phyloP scores from a whole-genome alignment of 768 basidiomycete species.

The Lactarius pseudohatsudake region DNA sequence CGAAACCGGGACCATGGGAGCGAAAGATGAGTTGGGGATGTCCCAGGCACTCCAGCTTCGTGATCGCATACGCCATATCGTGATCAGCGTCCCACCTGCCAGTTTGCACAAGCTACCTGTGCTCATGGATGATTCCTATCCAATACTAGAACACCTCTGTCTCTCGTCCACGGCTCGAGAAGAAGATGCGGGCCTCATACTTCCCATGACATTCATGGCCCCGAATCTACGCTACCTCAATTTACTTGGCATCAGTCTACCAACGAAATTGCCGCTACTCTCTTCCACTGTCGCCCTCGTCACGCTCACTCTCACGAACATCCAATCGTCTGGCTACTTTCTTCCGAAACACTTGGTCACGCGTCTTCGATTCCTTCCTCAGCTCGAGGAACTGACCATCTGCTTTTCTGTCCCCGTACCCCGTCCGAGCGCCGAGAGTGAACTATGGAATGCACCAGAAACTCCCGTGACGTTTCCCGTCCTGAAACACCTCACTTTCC shows the following conservation, averaged over 20 bases:
- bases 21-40: not conserved
- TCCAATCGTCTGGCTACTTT: not conserved
- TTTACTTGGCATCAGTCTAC: not conserved
- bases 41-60: not conserved
- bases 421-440: not conserved
- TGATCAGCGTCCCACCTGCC: not conserved
- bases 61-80: not conserved
- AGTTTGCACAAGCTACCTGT: not conserved
- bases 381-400: not conserved
- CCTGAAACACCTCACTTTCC: not conserved
- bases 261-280: not conserved
- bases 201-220: not conserved
- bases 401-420: not conserved
- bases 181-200: not conserved
- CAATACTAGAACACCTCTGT: not conserved
- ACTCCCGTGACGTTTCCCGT: not conserved
- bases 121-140: not conserved
- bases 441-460: not conserved
- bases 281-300: not conserved
- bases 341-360: not conserved
- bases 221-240: not conserved
- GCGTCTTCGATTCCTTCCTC: not conserved
- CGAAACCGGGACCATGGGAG: not conserved
- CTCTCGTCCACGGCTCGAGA: not conserved
- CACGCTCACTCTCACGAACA: not conserved